phyloP scores from a whole-genome alignment of 148 eudicot genomes.

The Arbutus unedo region DNA sequence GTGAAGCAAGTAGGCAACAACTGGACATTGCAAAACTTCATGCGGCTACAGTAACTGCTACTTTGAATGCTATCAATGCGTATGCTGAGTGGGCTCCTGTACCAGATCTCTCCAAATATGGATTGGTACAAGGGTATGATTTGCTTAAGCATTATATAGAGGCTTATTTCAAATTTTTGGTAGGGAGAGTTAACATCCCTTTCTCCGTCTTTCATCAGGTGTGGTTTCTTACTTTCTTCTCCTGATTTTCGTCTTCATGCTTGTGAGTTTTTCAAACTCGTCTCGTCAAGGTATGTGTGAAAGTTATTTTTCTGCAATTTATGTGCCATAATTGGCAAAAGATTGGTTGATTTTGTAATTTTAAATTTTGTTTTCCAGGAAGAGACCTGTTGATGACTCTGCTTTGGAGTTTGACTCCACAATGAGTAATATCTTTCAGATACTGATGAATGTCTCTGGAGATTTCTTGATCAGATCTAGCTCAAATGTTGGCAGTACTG shows the following conservation, averaged over 20 bases:
- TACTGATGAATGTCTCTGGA: conserved; percentile 66
- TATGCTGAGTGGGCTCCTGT: conserved; percentile 99
- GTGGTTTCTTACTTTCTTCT: conserved; percentile 88
- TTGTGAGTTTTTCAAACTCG: conserved; percentile 89
- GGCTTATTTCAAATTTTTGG: neutral
- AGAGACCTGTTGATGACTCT: conserved; percentile 74
- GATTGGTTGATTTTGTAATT: neutral
- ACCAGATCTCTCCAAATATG: conserved; percentile 83
- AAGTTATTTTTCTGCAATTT: conserved; percentile 11
- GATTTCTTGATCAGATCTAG: conserved; percentile 71
- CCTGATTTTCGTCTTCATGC: conserved; percentile 98
- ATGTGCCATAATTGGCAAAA: neutral
- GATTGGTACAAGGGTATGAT: conserved; percentile 78
- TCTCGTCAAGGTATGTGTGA: conserved; percentile 70
- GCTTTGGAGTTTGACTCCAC: conserved; percentile 82
- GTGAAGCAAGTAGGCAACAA: conserved; percentile 76
- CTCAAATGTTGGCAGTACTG: conserved; percentile 40
- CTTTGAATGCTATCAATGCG: conserved; percentile 88
- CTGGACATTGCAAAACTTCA: conserved; percentile 88
- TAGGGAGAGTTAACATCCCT: neutral
- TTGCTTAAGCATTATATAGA: neutral
- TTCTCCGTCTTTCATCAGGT: conserved; percentile 45
- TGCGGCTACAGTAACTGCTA: conserved; percentile 82
- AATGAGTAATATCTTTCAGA: conserved; percentile 64
- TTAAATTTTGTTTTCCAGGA: conserved; percentile 51